These are phyloP conservation scores for Scutellaria minor DNA, from an alignment of 257 asterid genomes.

Conservation along the genomic window DNA sequence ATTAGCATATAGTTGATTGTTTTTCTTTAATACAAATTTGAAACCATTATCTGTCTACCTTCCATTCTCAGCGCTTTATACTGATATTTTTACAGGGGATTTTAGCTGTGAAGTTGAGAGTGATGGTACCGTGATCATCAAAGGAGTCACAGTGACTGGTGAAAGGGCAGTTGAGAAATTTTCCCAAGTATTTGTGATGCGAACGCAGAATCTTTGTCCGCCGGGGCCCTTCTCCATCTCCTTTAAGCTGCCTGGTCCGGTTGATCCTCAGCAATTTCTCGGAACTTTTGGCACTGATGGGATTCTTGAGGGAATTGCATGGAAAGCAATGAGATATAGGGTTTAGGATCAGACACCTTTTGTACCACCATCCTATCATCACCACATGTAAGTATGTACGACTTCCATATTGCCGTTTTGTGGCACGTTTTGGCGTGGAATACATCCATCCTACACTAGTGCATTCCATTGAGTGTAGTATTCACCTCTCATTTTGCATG, in stretches of 20 bases:
- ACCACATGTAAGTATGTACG: background rate
- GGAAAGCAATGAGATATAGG: slow-evolving; percentile 42
- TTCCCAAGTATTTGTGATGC: slow-evolving; percentile 73
- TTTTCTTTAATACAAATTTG: background rate
- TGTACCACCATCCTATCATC: background rate
- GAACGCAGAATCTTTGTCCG: slow-evolving; percentile 76
- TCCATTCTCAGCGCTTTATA: background rate
- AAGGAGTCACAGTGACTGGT: slow-evolving; percentile 71
- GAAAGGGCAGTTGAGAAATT: slow-evolving; percentile 52
- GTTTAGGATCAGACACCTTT: background rate
- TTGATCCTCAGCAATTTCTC: slow-evolving; percentile 68
- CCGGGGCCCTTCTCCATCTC: slow-evolving; percentile 76
- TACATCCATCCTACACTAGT: background rate
- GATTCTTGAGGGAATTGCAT: slow-evolving; percentile 74
- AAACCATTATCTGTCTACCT: background rate
- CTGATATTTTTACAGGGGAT: slow-evolving; percentile 51
- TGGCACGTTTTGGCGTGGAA: background rate
- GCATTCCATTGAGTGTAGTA: background rate
- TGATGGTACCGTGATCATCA: slow-evolving; percentile 68
- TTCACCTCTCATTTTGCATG: no score
- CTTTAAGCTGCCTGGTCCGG: slow-evolving; percentile 87
- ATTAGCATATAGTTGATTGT: background rate
- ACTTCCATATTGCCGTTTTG: background rate
- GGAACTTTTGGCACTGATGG: slow-evolving; percentile 83
- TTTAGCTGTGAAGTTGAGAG: slow-evolving; percentile 82